Conservation (phyloP, 805 yeast genomes). For the Kodamaea restingae region DNA sequence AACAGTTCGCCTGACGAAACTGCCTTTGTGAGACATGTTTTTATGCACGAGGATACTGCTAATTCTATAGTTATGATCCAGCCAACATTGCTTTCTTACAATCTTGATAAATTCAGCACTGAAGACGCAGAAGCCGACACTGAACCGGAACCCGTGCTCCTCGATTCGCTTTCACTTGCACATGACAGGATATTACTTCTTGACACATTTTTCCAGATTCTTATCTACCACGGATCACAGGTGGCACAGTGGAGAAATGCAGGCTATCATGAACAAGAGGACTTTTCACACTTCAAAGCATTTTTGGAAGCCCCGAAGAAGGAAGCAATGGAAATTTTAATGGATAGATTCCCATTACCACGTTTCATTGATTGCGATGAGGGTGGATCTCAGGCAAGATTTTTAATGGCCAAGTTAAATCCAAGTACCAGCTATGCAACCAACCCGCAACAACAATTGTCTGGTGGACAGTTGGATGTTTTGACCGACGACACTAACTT, state of each 20-base stretch:
- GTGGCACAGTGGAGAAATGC: slow-evolving; percentile 65
- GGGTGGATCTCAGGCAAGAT: slow-evolving; percentile 74
- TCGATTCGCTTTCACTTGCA: slow-evolving; percentile 60
- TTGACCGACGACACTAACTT: slow-evolving; percentile 60
- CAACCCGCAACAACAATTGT: slow-evolving; percentile 29
- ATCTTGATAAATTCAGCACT: slow-evolving; percentile 40
- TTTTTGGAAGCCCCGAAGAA: slow-evolving; percentile 58
- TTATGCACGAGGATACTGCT: slow-evolving; percentile 56
- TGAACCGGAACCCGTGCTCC: slow-evolving; percentile 60
- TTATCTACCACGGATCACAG: slow-evolving; percentile 62
- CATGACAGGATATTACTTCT: slow-evolving; percentile 54
- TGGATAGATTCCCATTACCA: slow-evolving; percentile 69
- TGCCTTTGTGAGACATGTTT: slow-evolving; percentile 57
- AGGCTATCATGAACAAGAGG: slow-evolving; percentile 59
- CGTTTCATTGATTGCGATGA: slow-evolving; percentile 71
- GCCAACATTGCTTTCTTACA: slow-evolving; percentile 60
- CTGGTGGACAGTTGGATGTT: slow-evolving; percentile 26
- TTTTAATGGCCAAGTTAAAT: slow-evolving; percentile 63
- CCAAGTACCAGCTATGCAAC: slow-evolving; percentile 57
- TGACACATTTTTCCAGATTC: slow-evolving; percentile 67
- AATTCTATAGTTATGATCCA: slow-evolving; percentile 66
- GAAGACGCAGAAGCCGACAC: slow-evolving; percentile 23
- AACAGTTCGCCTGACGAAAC: slow-evolving; percentile 74
- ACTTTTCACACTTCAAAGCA: slow-evolving; percentile 54
- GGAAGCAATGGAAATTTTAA: slow-evolving; percentile 61